Evolutionary conservation across 1,284 basidiomycete genomes (phyloP).

Genomic region (Trichosporon inkin): DNA sequence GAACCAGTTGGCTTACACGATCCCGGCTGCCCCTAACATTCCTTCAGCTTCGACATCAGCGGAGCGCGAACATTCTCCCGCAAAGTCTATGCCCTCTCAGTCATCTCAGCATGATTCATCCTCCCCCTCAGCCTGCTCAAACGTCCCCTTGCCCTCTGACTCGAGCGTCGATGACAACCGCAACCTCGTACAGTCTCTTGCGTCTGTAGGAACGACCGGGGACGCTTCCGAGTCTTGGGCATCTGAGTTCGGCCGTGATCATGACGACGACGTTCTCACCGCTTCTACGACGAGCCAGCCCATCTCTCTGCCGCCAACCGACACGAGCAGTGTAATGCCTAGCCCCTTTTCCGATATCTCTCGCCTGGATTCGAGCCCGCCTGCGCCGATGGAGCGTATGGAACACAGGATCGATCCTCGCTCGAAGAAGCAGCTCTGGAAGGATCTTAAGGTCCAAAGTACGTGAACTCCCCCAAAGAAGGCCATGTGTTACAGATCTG

Average conservation of each 20-base stretch:
- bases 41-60: not conserved
- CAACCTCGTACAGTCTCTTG: slow-evolving; percentile 4
- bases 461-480: slow-evolving; percentile 11
- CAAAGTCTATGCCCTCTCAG: not conserved
- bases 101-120: not conserved
- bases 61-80: not conserved
- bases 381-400: not conserved
- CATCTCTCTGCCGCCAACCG: slow-evolving; percentile 45
- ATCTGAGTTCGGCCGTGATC: slow-evolving; percentile 28
- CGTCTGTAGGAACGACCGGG: slow-evolving; percentile 11
- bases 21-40: not conserved
- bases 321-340: slow-evolving; percentile 35
- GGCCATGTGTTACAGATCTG: not conserved
- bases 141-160: not conserved
- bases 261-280: slow-evolving; percentile 23
- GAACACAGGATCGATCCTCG: slow-evolving; percentile 12
- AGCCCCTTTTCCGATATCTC: slow-evolving; percentile 35
- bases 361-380: slow-evolving; percentile 28
- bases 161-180: not conserved
- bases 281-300: slow-evolving; percentile 41
- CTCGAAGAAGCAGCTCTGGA: slow-evolving; percentile 49
- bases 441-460: slow-evolving; percentile 49
- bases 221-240: slow-evolving; percentile 33
- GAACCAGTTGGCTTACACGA: not conserved
- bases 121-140: not conserved